Evolutionary conservation across 495 filamentous ascomycete genomes (phyloP).

Genomic region (Penicillium samsonianum): DNA sequence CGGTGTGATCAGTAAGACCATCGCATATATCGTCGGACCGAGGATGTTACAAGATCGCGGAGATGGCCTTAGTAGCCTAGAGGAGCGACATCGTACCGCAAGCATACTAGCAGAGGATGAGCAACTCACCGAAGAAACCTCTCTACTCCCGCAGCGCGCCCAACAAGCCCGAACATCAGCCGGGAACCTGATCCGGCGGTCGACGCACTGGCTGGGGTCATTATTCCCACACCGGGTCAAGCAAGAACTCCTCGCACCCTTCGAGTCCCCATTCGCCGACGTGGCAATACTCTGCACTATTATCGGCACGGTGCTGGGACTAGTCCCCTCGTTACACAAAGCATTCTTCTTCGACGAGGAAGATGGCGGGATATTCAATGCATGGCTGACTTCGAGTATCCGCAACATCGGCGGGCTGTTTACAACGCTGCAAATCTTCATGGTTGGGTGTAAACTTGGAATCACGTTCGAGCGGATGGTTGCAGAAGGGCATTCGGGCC

Average conservation of each 20-base stretch:
- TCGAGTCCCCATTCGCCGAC: constrained; percentile 54
- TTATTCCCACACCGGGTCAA: constrained; percentile 18
- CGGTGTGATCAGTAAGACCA: background rate
- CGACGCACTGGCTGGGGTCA: constrained; percentile 7
- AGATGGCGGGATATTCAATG: constrained; percentile 69
- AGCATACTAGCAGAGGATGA: background rate
- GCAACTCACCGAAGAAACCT: constrained; percentile 48
- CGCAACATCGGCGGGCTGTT: constrained; percentile 71
- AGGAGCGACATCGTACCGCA: background rate
- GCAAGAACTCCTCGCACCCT: constrained; percentile 17
- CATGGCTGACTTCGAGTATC: constrained; percentile 69
- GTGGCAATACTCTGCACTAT: constrained; percentile 66
- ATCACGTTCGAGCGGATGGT: constrained; percentile 54
- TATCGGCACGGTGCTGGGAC: constrained; percentile 61
- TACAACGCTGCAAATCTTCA: constrained; percentile 68
- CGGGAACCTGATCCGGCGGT: constrained; percentile 16
- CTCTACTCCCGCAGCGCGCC: constrained; percentile 44
- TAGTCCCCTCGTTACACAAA: constrained; percentile 61
- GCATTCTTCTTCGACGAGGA: constrained; percentile 64
- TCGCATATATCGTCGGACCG: background rate
- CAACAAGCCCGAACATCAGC: constrained; percentile 25
- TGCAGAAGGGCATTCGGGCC: constrained; percentile 45
- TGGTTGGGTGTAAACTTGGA: constrained; percentile 70
- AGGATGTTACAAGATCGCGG: background rate
- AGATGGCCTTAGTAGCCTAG: background rate